Percentiles rank a stretch among this genome's conserved stretches.
Evolutionary conservation across 139 green algal species (phyloP).

Genomic region (Haematococcus sp.): DNA sequence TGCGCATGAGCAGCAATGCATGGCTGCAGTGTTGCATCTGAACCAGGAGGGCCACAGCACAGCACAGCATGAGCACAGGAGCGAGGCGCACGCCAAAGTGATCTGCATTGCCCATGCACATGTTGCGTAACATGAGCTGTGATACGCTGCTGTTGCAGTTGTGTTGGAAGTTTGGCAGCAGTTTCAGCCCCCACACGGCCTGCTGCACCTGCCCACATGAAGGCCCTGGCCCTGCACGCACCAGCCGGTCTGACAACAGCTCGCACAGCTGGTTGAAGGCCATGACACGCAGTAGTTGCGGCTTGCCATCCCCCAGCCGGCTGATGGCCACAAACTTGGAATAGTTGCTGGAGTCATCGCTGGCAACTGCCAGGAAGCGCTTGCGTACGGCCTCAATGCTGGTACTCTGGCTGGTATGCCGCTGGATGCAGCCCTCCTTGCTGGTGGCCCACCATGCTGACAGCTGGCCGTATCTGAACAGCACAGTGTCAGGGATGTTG

Average conservation of each 20-base stretch:
- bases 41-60: background rate
- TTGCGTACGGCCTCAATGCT: conserved; percentile 41
- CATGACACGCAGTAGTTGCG: conserved; percentile 38
- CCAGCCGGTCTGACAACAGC: conserved; percentile 37
- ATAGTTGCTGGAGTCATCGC: conserved; percentile 42
- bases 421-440: conserved; percentile 51
- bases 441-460: conserved; percentile 51
- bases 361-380: conserved; percentile 33
- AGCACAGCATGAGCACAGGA: no score
- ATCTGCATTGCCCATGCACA: no score
- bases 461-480: conserved; percentile 46
- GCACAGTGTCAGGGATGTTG: conserved; percentile 58
- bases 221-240: background rate
- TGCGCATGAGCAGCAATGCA: conserved; percentile 1
- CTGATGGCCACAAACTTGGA: conserved; percentile 39
- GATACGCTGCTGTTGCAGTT: no score
- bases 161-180: no score
- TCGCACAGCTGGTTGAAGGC: conserved; percentile 51
- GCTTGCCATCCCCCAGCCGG: conserved; percentile 35
- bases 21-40: conserved; percentile 3
- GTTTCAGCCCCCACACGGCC: no score
- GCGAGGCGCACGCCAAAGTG: no score
- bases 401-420: conserved; percentile 35
- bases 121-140: no score
- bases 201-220: no score